These are phyloP conservation scores for Diaporthe sp. DNA, from an alignment of 2,329 filamentous ascomycete genomes.

Conservation along the genomic window DNA sequence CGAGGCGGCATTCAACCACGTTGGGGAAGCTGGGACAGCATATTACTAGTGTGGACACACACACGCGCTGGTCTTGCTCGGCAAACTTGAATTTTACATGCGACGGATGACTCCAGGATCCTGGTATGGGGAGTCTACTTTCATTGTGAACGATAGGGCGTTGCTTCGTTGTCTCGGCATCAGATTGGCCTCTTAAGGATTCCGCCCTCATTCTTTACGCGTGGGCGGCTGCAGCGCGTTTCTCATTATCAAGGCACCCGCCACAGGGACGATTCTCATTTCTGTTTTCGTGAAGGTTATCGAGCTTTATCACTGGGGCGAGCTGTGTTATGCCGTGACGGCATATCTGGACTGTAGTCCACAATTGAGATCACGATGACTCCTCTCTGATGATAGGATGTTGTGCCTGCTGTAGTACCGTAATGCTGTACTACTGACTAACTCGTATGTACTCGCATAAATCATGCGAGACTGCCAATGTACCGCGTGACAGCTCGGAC, in stretches of 20 bases:
- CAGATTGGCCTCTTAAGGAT: conserved; percentile 37
- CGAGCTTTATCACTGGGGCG: conserved; percentile 20
- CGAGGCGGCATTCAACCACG: conserved; percentile 24
- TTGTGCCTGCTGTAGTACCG: neutral
- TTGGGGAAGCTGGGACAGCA: conserved; percentile 20
- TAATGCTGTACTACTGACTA: neutral
- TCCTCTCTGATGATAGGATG: neutral
- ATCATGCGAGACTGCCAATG: neutral
- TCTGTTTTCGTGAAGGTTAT: conserved; percentile 23
- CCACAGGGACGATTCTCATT: conserved; percentile 7
- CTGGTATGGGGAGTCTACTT: conserved; percentile 31
- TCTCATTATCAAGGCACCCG: conserved; percentile 13
- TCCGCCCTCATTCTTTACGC: conserved; percentile 31
- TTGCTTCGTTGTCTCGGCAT: conserved; percentile 38
- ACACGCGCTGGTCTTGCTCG: conserved; percentile 27
- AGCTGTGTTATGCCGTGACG: conserved; percentile 25
- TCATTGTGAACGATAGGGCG: conserved; percentile 35
- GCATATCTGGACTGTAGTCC: conserved; percentile 31
- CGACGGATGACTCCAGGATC: conserved; percentile 36
- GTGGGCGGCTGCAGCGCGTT: conserved; percentile 33
- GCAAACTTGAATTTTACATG: conserved; percentile 32
- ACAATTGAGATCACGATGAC: conserved; percentile 38
- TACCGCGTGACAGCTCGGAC: neutral
- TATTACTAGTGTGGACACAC: conserved; percentile 21
- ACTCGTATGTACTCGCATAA: conserved; percentile 4